Evolutionary conservation across 768 basidiomycete species (phyloP).

Genomic region (Suillus spraguei): DNA sequence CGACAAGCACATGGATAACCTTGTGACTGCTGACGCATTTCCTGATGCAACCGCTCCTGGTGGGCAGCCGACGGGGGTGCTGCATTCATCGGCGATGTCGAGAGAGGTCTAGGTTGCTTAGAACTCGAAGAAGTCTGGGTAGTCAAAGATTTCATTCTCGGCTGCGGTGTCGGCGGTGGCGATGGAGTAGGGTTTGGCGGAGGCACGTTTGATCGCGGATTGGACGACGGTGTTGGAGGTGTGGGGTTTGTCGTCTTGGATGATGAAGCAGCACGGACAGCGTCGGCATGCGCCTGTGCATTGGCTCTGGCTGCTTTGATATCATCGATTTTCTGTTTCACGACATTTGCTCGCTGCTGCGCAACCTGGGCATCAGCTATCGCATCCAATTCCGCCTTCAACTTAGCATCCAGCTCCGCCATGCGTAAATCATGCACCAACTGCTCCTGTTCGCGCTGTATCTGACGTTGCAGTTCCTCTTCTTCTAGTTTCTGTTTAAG

Average conservation of each 20-base stretch:
- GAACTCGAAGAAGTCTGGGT: background rate
- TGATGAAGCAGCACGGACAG: background rate
- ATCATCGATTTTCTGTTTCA: conserved; percentile 48
- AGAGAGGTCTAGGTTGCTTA: background rate
- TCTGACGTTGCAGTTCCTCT: conserved; percentile 38
- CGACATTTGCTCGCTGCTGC: conserved; percentile 35
- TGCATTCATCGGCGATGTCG: background rate
- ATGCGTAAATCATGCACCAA: conserved; percentile 43
- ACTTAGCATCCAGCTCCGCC: conserved; percentile 44
- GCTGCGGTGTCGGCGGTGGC: background rate
- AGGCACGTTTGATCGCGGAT: conserved; percentile 8
- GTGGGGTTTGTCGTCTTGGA: background rate
- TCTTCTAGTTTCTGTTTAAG: conserved; percentile 41
- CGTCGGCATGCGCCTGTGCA: conserved; percentile 4
- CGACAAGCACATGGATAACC: too few species aligned
- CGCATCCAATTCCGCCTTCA: conserved; percentile 36
- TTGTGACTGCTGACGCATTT: conserved; percentile 24
- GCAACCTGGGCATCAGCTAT: conserved; percentile 40
- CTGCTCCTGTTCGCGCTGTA: conserved; percentile 44
- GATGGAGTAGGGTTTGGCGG: conserved; percentile 7
- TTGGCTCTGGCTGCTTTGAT: conserved; percentile 38
- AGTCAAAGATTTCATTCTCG: background rate
- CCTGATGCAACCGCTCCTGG: conserved; percentile 59
- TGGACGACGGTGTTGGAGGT: conserved; percentile 1
- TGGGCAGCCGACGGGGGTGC: conserved; percentile 36